Base-by-base conservation (phyloP, 192 early-diverging fungal genomes). In the Linnemannia zychae region DNA sequence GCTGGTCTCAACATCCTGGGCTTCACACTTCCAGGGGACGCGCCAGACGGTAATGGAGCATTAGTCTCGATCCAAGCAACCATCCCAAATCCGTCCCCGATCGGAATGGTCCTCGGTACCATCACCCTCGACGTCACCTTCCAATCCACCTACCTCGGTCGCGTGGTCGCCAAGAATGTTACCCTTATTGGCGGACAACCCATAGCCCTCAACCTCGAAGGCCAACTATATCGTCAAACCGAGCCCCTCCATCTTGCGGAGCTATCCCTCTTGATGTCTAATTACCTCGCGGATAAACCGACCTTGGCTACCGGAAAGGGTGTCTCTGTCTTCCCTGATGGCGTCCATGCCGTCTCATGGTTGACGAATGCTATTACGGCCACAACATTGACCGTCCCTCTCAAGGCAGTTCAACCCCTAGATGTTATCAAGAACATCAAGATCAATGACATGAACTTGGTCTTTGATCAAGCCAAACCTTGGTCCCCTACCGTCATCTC, bases 51-150 rank as follows among this genome's bases (percentile, higher is more conserved):
- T 7, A 57, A 57, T 7, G 53, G 80, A 15, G 81, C 81, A 4
- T 60, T 77, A 49, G 40, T 83, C 6, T 17, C 75, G 11, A 83
- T 83, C 66, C 20, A 57, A 3, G 81, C 76, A 37, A 53, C 81
- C 17, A 63, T 83, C 33, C 76, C 75, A n/a, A 83, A 83, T 49
- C 76, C 81, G 6, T 83, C 81, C 12, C 81, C 81, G 50, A 78
- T 83, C 17, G 81, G 81, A 65, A 74, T 83, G 76, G 57, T 37
- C 7, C 76, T 83, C 18, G 81, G 81, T 12, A 83, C 81, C 36
- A 77, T 83, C 17, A 83, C 81, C 24, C 81, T 83, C 33, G 81
- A 83, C 46, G 70, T 83, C 71, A 78, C 57, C 72, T 83, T 83
- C 38, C 50, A 83, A 49, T 70, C 75, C 28, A 53, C 81, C 1